Conservation (phyloP, 139 green algal species). For the Pseudopediastrum boryanum region DNA sequence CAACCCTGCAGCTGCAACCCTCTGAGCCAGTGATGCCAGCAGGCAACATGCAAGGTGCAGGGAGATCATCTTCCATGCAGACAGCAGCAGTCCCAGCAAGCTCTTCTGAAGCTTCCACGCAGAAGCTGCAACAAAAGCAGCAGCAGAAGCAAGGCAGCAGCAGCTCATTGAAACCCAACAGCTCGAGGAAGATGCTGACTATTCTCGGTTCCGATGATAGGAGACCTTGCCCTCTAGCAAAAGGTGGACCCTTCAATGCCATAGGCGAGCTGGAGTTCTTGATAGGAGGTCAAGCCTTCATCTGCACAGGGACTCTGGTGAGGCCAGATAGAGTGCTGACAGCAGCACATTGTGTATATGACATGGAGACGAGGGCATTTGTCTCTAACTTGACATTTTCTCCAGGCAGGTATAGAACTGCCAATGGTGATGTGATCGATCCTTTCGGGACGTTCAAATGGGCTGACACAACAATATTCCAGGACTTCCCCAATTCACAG, state of each 20-base stretch:
- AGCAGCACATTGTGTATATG: conserved; percentile 33
- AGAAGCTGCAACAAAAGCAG: neutral
- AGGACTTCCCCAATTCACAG: conserved; percentile 22
- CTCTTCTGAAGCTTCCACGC: too few relatives aligned
- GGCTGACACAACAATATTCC: conserved; percentile 12
- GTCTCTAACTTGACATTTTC: conserved; percentile 27
- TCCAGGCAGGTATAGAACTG: conserved; percentile 8
- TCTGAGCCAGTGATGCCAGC: too few relatives aligned
- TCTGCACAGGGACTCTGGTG: conserved; percentile 33
- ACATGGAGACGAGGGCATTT: conserved; percentile 19
- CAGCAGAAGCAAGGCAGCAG: neutral
- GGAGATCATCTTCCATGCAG: too few relatives aligned
- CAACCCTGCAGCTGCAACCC: too few relatives aligned
- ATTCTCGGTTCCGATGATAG: conserved; percentile 17
- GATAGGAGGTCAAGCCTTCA: conserved; percentile 9
- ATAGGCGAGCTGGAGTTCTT: conserved; percentile 33
- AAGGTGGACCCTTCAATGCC: conserved; percentile 9
- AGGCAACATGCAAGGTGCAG: too few relatives aligned
- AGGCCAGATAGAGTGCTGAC: conserved; percentile 20
- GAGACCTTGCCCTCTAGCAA: neutral
- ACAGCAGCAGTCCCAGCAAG: too few relatives aligned
- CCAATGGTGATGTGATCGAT: conserved; percentile 10
- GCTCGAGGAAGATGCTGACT: neutral
- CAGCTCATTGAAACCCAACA: neutral
- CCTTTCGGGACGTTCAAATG: conserved; percentile 29